Evolutionary conservation across 805 yeast genomes (phyloP), one percentile per base, ranked within the genome.

Genomic region (Candida michaelii): DNA sequence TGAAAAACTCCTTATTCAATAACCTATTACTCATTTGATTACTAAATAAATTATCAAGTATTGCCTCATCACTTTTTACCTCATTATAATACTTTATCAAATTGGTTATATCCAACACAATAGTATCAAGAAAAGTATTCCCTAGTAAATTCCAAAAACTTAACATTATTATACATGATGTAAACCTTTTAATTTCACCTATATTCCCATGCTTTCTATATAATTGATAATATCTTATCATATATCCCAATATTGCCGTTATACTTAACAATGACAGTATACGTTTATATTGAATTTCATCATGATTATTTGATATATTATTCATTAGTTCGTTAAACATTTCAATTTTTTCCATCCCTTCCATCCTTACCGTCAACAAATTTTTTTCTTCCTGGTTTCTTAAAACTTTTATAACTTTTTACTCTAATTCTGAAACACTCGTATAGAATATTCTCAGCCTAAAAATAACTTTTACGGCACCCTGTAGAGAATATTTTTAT

Each of bases 251-350:
- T 8, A 40, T 33, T 3, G 16, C 15, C 4, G 27, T 6, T 2
- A 13, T 5, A 13, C 39, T 40, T 12, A 33, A 15, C 12, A 17
- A 3, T 15, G 13, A 3, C 43, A 40, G 43, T n/a, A 40, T 17
- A 2, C 5, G 2, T 33, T 21, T 32, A 16, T 40, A 40, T 18
- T 27, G 24, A 3, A 17, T n/a, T n/a, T n/a, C 9, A 30, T 30
- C 36, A 23, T 23, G 17, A 24, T 21, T 10, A 14, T 30, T 9
- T 12, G 3, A 5, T 7, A 39, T 17, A 5, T 39, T 39, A 13
- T 15, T 24, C 35, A 39, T 39, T 24, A 39, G 17, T 7, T 30
- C 31, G 23, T 39, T 15, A 17, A 23, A 39, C 11, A 39, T 10
- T 16, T 38, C 36, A 6, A 19, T 30, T 24, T 38, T 38, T 6